Percentiles rank a stretch among this genome's conserved stretches.
Evolutionary conservation across 1,139 yeast genomes (phyloP).

Genomic region (Hemisphaericaspora subhashii): DNA sequence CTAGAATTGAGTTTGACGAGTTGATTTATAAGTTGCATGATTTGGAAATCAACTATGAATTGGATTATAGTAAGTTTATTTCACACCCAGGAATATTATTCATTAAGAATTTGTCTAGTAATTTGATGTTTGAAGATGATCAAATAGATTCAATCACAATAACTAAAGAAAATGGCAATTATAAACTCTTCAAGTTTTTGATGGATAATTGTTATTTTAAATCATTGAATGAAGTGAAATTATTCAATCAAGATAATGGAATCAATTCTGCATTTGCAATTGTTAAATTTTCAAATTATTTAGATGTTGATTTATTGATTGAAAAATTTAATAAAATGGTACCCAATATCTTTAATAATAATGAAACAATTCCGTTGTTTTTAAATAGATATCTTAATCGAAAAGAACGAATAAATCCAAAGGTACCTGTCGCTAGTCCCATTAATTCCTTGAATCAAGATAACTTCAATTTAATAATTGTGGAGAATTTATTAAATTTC

Average conservation of each 20-base stretch:
- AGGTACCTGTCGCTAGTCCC: neutral
- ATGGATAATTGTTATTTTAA: conserved; percentile 25
- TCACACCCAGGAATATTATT: conserved; percentile 69
- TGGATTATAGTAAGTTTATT: conserved; percentile 42
- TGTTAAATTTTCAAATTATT: conserved; percentile 35
- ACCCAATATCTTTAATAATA: conserved; percentile 37
- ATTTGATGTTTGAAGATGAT: conserved; percentile 12
- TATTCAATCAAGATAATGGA: conserved; percentile 21
- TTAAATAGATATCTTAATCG: conserved; percentile 30
- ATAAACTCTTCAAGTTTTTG: conserved; percentile 26
- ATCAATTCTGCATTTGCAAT: conserved; percentile 27
- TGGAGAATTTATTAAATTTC: conserved; percentile 44
- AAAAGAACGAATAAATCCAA: conserved; percentile 20
- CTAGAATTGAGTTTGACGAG: conserved; percentile 13
- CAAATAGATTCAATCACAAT: conserved; percentile 10
- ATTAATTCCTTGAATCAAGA: conserved; percentile 10
- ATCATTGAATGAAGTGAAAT: conserved; percentile 29
- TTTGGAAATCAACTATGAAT: conserved; percentile 12
- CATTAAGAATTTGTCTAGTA: conserved; percentile 44
- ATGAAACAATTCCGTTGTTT: conserved; percentile 23
- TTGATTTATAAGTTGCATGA: conserved; percentile 12
- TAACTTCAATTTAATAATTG: conserved; percentile 33
- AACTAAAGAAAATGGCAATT: conserved; percentile 1
- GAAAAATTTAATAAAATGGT: conserved; percentile 18
- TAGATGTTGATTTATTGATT: conserved; percentile 36